phyloP scores from a whole-genome alignment of 2,329 filamentous ascomycete genomes.

The Cladosporium colombiae region DNA sequence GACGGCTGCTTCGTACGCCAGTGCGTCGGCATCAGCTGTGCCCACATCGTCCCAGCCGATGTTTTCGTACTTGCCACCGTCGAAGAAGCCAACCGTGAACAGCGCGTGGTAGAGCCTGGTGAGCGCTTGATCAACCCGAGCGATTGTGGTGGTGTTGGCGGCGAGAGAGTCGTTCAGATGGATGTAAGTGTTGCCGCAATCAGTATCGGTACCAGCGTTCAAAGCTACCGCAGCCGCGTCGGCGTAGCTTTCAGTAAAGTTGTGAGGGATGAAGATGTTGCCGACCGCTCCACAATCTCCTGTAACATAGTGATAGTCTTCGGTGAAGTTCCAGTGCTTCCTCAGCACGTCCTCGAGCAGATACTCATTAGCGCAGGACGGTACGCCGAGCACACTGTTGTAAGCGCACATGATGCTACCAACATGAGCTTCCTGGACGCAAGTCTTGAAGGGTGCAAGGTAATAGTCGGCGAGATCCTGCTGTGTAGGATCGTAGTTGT shows the following conservation, averaged over 20 bases:
- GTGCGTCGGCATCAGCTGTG: constrained; percentile 52
- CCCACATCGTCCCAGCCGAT: constrained; percentile 58
- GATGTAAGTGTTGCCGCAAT: constrained; percentile 52
- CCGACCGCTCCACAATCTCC: constrained; percentile 64
- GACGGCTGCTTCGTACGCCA: constrained; percentile 46
- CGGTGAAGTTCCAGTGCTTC: constrained; percentile 62
- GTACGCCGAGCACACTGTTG: constrained; percentile 61
- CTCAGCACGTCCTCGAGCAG: constrained; percentile 62
- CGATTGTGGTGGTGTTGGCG: constrained; percentile 44
- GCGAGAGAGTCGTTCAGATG: constrained; percentile 45
- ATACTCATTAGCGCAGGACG: constrained; percentile 61
- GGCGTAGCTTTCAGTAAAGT: constrained; percentile 42
- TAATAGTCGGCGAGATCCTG: constrained; percentile 67
- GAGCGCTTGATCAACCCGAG: constrained; percentile 51
- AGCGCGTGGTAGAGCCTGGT: constrained; percentile 55
- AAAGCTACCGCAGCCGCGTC: constrained; percentile 51
- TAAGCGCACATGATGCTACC: constrained; percentile 57
- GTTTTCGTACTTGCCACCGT: constrained; percentile 50
- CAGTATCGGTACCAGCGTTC: constrained; percentile 54
- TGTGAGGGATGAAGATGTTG: constrained; percentile 55
- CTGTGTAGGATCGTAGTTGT: constrained; percentile 56
- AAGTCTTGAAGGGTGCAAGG: constrained; percentile 61
- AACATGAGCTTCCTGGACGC: constrained; percentile 42
- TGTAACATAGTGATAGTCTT: constrained; percentile 58
- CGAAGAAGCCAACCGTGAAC: constrained; percentile 58